phyloP scores from a whole-genome alignment of 805 yeast genomes.

The Cyberlindnera mycetangii region DNA sequence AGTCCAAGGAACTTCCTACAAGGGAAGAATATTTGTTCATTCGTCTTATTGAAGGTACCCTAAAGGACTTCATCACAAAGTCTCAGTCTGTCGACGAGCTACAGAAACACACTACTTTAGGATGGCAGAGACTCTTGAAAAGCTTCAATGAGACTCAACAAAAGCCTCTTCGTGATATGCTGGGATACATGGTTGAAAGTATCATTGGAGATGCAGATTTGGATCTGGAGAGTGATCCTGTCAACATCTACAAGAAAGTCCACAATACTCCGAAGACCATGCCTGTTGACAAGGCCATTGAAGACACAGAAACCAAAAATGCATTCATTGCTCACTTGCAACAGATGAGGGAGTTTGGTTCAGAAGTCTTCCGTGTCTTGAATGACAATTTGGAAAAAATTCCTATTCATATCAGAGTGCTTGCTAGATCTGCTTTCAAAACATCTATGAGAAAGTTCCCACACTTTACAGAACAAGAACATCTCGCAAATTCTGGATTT shows the following conservation, averaged over 20 bases:
- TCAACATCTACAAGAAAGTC: constrained; percentile 46
- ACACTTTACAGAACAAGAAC: constrained; percentile 54
- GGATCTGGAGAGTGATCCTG: constrained; percentile 81
- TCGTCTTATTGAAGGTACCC: constrained; percentile 24
- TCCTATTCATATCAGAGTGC: constrained; percentile 55
- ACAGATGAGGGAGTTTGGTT: constrained; percentile 65
- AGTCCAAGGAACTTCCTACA: constrained; percentile 27
- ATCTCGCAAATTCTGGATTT: constrained; percentile 67
- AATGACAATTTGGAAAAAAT: constrained; percentile 40
- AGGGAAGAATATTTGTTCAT: constrained; percentile 27
- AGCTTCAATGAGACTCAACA: constrained; percentile 39
- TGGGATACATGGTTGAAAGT: constrained; percentile 37
- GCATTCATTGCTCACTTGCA: constrained; percentile 74
- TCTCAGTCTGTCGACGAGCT: constrained; percentile 30
- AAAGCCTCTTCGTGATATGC: constrained; percentile 30
- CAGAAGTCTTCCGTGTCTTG: constrained; percentile 55
- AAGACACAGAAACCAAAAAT: constrained; percentile 68
- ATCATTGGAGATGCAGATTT: constrained; percentile 36
- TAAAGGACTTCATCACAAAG: constrained; percentile 35
- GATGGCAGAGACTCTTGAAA: constrained; percentile 44
- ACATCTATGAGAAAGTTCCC: constrained; percentile 48
- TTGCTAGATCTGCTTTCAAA: constrained; percentile 47
- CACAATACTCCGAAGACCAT: constrained; percentile 37
- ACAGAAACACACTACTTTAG: constrained; percentile 19
- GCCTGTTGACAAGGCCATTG: constrained; percentile 69